Percentiles rank a stretch among this genome's conserved stretches.
phyloP scores from a whole-genome alignment of 768 basidiomycete genomes.

The Exsudoporus frostii region DNA sequence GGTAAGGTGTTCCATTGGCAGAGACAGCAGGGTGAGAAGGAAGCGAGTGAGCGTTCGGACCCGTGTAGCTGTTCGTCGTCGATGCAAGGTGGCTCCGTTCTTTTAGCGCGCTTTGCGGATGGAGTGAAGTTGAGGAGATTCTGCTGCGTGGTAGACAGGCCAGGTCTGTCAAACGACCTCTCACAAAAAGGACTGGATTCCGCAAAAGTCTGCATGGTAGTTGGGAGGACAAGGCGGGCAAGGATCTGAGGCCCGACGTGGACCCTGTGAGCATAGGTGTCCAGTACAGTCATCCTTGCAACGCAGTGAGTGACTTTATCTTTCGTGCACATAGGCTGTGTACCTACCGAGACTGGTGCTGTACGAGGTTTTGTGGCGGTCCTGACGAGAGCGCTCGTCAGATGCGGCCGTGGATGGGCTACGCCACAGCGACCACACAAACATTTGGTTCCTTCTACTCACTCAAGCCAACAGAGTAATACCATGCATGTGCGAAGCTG shows the following conservation, averaged over 20 bases:
- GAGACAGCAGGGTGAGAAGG: not conserved
- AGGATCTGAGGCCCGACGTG: constrained; percentile 63
- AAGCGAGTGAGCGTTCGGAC: not conserved
- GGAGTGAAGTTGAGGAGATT: constrained; percentile 1
- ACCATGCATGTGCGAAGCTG: constrained; percentile 16
- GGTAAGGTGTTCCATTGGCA: not conserved
- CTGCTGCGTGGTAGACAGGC: not conserved
- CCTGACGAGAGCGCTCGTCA: not conserved
- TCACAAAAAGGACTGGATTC: constrained; percentile 9
- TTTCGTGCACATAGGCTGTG: not conserved
- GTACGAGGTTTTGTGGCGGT: constrained; percentile 11
- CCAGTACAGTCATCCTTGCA: constrained; percentile 65
- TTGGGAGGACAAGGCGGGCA: constrained; percentile 29
- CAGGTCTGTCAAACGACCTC: constrained; percentile 5
- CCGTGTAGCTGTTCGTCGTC: not conserved
- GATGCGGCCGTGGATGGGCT: not conserved
- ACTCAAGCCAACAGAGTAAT: not conserved
- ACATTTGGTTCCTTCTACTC: not conserved
- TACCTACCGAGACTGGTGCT: constrained; percentile 47
- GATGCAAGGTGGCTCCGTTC: not conserved
- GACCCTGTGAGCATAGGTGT: constrained; percentile 83
- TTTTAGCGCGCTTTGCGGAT: not conserved
- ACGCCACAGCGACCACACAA: not conserved
- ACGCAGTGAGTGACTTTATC: constrained; percentile 5
- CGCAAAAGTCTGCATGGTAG: constrained; percentile 31